Conservation (phyloP, 768 basidiomycete genomes). For the Termitomyces bulborhizus region DNA sequence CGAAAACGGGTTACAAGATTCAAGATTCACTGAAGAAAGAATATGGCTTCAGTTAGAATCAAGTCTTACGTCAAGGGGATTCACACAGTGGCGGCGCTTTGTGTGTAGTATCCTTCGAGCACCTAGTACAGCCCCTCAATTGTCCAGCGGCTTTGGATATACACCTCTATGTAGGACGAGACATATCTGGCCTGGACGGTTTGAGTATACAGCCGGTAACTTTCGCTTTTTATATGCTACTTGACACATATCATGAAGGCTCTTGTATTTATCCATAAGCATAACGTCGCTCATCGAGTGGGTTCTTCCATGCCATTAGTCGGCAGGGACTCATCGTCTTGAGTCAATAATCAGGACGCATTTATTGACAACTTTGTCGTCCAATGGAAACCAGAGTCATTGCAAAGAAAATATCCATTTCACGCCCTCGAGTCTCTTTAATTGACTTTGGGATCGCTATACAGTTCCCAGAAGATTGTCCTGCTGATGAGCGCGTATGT, state of each 20-base stretch:
- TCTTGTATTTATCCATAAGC: neutral
- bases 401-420: constrained; percentile 5
- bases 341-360: constrained; percentile 16
- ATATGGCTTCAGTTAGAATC: neutral
- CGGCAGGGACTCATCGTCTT: neutral
- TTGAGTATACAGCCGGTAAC: neutral
- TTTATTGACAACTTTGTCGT: constrained; percentile 25
- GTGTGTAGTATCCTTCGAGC: neutral
- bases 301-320: neutral
- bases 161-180: neutral
- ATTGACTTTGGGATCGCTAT: constrained; percentile 26
- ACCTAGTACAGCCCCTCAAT: neutral
- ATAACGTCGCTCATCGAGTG: neutral
- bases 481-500: constrained; percentile 10
- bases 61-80: neutral
- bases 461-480: constrained; percentile 17
- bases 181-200: neutral
- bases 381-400: constrained; percentile 25
- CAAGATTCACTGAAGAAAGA: neutral
- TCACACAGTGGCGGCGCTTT: neutral
- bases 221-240: neutral
- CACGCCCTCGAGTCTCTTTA: constrained; percentile 8
- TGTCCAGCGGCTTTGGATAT: neutral
- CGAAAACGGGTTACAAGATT: no score
- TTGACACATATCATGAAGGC: neutral